These are phyloP conservation scores for Fusarium sp. DNA, from an alignment of 2,329 filamentous ascomycete species.

Conservation along the genomic window DNA sequence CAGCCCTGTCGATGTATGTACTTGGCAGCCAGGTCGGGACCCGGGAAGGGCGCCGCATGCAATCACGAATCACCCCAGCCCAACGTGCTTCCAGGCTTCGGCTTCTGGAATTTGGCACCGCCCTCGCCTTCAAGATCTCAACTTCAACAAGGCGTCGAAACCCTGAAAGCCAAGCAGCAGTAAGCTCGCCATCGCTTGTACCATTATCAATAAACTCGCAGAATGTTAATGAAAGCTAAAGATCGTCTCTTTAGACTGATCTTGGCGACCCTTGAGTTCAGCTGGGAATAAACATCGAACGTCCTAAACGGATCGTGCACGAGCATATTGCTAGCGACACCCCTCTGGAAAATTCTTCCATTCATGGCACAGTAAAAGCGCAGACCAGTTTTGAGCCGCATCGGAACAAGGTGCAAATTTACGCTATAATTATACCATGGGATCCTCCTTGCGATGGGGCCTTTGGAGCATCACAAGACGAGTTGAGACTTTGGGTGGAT, in stretches of 20 bases:
- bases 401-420: slow-evolving; percentile 40
- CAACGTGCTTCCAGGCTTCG: slow-evolving; percentile 37
- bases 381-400: slow-evolving; percentile 43
- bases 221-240: slow-evolving; percentile 10
- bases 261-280: slow-evolving; percentile 27
- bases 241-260: slow-evolving; percentile 1
- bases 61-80: slow-evolving; percentile 30
- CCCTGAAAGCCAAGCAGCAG: neutral
- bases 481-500: slow-evolving; percentile 38
- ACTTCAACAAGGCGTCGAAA: neutral
- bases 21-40: slow-evolving; percentile 18
- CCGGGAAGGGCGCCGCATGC: slow-evolving; percentile 27
- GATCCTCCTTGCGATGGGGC: slow-evolving; percentile 38
- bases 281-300: slow-evolving; percentile 10
- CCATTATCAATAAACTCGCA: slow-evolving; percentile 13
- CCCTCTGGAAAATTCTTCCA: slow-evolving; percentile 22
- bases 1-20: slow-evolving; percentile 26
- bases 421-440: slow-evolving; percentile 47
- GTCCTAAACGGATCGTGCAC: slow-evolving; percentile 17
- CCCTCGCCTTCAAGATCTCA: slow-evolving; percentile 14
- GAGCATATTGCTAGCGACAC: slow-evolving; percentile 20
- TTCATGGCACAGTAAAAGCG: slow-evolving; percentile 11
- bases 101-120: slow-evolving; percentile 4
- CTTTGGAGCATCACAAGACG: slow-evolving; percentile 41
- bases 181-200: slow-evolving; percentile 29